Base-by-base conservation (phyloP, 108 stramenopile species). In the Nitzschia inconspicua region DNA sequence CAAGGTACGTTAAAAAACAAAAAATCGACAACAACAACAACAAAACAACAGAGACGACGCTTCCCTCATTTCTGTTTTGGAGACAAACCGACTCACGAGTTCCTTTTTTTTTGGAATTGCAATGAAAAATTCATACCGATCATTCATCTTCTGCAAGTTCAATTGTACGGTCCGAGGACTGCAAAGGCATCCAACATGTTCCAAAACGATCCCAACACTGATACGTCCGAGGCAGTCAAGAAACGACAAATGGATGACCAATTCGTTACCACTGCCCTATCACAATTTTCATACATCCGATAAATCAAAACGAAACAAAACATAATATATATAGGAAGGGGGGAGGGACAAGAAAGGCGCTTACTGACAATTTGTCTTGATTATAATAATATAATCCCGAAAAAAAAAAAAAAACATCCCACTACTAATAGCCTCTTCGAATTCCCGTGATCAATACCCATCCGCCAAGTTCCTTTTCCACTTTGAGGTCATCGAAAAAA, bases 81-180 rank as follows among this genome's bases (percentile, higher is more conserved):
- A 28, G 11, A 6, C 48, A 9, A 29, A 23, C 6, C 4, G 1
- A 29, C 23, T 27, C 6, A 4, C 2, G 4, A 26, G 19, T 29
- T 4, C 9, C 27, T 10, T 5, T 27, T 3, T n/a, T 23, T 29
- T 4, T 23, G 26, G 48, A 49, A 3, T n/a, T 16, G 11, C 5
- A 44, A 20, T 16, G 4, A 4, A 6, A 44, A 20, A 7, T 5
- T 44, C 11, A 20, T 14, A 44, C 7, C 5, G 22, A 9, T 44
- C 19, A 20, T 11, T 23, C 18, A 48, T 26, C 14, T 26, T 16
- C 32, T 27, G 10, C 29, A 54, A 60, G 87, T 93, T n/a, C 89
- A 93, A 51, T 46, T 97, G 27, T 97, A 85, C 63, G 96, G 96
- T 19, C 89, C 93, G 7, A 57, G 81, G 68, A 71, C 70, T 3